Evolutionary conservation across 1,139 yeast species (phyloP).

Genomic region (Magnusiomyces sp.): DNA sequence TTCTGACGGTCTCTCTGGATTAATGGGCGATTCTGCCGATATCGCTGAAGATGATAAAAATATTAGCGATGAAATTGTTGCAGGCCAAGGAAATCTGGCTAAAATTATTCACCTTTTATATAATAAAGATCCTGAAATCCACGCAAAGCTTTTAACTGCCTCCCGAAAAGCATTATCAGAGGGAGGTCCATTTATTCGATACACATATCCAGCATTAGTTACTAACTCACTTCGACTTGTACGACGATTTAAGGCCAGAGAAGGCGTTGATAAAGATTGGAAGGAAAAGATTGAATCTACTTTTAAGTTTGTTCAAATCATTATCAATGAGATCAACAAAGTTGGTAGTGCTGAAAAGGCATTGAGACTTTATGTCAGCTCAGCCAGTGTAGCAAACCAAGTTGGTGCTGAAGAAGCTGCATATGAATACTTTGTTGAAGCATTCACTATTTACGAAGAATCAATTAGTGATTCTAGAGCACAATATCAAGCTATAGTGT

Average conservation of each 20-base stretch:
- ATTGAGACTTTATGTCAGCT: slow-evolving; percentile 39
- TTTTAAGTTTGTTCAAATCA: slow-evolving; percentile 66
- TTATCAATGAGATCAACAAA: slow-evolving; percentile 59
- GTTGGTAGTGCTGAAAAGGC: slow-evolving; percentile 45
- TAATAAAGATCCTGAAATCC: slow-evolving; percentile 42
- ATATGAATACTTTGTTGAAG: slow-evolving; percentile 86
- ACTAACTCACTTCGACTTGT: slow-evolving; percentile 51
- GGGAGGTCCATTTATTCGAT: slow-evolving; percentile 43
- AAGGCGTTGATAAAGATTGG: slow-evolving; percentile 24
- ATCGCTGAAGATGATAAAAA: slow-evolving; percentile 17
- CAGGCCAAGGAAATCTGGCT: slow-evolving; percentile 62
- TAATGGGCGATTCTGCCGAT: slow-evolving; percentile 10
- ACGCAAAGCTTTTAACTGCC: slow-evolving; percentile 48
- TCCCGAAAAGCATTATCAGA: slow-evolving; percentile 48
- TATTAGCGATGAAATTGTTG: slow-evolving; percentile 28
- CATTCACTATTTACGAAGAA: slow-evolving; percentile 84
- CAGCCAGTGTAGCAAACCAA: slow-evolving; percentile 66
- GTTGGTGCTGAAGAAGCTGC: slow-evolving; percentile 53
- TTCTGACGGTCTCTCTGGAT: slow-evolving; percentile 12
- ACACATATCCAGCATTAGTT: slow-evolving; percentile 70
- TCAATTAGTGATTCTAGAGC: slow-evolving; percentile 54
- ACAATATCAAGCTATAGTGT: slow-evolving; percentile 46
- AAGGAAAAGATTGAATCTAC: slow-evolving; percentile 38
- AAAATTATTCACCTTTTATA: slow-evolving; percentile 59
- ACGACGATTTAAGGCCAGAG: slow-evolving; percentile 36